These are phyloP conservation scores for Gossypium trilobum DNA, from an alignment of 441 rosid species.

Conservation along the genomic window DNA sequence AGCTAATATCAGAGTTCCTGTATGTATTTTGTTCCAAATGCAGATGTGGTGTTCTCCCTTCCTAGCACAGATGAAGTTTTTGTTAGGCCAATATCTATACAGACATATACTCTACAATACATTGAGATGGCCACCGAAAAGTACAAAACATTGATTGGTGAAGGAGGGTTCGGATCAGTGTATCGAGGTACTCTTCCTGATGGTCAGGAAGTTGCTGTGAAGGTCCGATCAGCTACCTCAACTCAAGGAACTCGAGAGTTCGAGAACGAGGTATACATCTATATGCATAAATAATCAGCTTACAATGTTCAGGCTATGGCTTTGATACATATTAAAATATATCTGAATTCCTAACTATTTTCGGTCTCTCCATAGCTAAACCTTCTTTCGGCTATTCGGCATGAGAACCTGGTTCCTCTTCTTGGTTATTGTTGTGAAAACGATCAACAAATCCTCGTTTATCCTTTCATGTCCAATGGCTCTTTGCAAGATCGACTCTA, in stretches of 20 bases:
- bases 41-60: conserved; percentile 49
- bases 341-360: conserved; percentile 11
- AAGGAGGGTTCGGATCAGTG: conserved; percentile 73
- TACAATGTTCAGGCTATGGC: not conserved
- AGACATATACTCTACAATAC: conserved; percentile 33
- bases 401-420: conserved; percentile 65
- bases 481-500: conserved; percentile 71
- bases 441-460: conserved; percentile 68
- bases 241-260: conserved; percentile 71
- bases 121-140: conserved; percentile 44
- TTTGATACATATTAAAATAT: not conserved
- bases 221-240: conserved; percentile 70
- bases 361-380: conserved; percentile 37
- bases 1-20: not conserved
- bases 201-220: conserved; percentile 70
- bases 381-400: conserved; percentile 56
- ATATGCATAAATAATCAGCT: not conserved
- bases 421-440: conserved; percentile 61
- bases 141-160: conserved; percentile 56
- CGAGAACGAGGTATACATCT: conserved; percentile 53
- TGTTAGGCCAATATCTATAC: conserved; percentile 41
- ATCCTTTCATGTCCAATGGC: conserved; percentile 76
- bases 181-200: conserved; percentile 51
- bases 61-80: conserved; percentile 32
- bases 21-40: conserved; percentile 15